Conservation (phyloP, 2,329 filamentous ascomycete genomes). For the Neofusicoccum laricinum region DNA sequence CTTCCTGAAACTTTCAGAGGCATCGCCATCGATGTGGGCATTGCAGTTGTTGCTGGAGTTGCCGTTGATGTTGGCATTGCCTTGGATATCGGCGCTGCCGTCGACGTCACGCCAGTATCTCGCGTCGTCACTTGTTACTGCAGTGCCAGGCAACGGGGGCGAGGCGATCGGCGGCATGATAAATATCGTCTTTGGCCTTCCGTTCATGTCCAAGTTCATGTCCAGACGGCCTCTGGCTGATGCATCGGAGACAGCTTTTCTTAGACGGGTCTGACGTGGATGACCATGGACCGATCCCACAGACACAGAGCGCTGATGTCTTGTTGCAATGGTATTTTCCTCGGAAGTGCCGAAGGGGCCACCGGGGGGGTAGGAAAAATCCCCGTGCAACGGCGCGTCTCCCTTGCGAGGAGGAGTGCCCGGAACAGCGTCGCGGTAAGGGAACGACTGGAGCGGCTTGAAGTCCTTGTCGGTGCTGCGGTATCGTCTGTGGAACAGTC, state of each 20-base stretch:
- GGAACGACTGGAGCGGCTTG: neutral
- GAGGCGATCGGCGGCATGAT: neutral
- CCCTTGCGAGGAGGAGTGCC: neutral
- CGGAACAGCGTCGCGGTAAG: neutral
- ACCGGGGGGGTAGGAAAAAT: neutral
- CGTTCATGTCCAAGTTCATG: neutral
- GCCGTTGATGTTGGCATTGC: too few relatives aligned
- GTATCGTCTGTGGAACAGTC: neutral
- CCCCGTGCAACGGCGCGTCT: neutral
- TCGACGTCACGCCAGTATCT: neutral
- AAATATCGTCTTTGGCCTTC: neutral
- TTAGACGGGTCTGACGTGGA: neutral
- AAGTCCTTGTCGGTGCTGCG: conserved; percentile 4
- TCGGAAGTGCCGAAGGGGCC: neutral
- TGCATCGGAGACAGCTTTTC: neutral
- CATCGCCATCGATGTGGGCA: neutral
- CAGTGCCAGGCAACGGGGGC: conserved; percentile 1
- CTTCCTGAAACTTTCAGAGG: conserved; percentile 15
- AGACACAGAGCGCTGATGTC: neutral
- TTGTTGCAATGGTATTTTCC: neutral
- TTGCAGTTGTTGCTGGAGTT: too few relatives aligned
- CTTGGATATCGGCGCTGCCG: too few relatives aligned
- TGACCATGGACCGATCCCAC: neutral
- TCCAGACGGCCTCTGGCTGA: neutral
- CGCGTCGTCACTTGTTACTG: neutral